Base-by-base conservation (phyloP, 441 rosid species). In the Dalechampia spathulata region DNA sequence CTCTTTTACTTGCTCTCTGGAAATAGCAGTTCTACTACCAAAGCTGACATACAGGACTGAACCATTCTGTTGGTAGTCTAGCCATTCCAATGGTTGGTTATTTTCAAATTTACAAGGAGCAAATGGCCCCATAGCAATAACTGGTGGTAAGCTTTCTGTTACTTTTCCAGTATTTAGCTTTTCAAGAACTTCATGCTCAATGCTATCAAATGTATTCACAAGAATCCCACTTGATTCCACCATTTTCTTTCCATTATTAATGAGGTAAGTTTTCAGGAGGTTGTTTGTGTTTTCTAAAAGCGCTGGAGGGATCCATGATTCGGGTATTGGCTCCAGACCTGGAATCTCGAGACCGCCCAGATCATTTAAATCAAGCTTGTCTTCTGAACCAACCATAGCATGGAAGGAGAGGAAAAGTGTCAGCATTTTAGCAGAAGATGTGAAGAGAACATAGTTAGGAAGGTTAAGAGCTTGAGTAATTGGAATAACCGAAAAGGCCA, bases 361-460 rank as follows among this genome's bases (percentile, higher is more conserved):
- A 49, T 52, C 43, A 17, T 50, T 23, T 15, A 57, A 45, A 15
- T 60, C 32, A 25, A 44, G 11, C 1, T 7, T 21, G 16, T 14
- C 27, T 40, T 52, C 52, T 10, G 41, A 27, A 46, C 36, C 39
- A 22, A 56, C 38, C 9, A 54, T 16, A 5, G 58, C 4, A 51
- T 60, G 70, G 55, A 53, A 55, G 37, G 59, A 47, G 1, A 52
- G 9, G 21, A 65, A 40, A 34, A 75, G 62, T 30, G 77, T 44
- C n/a, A 58, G 57, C 77, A 77, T 70, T 50, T 57, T 67, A 26
- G 75, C 71, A 44, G 80, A 69, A 7, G 80, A 69, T 13, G 74
- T 65, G 68, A 75, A 75, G 58, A 75, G 47, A 34, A 73, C 48
- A 52, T 67, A 73, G 30, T 56, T 62, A 17, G 70, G 73, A 49